Evolutionary conservation across 371 early-diverging fungal species (phyloP).

Genomic region (Enterospora canceri): DNA sequence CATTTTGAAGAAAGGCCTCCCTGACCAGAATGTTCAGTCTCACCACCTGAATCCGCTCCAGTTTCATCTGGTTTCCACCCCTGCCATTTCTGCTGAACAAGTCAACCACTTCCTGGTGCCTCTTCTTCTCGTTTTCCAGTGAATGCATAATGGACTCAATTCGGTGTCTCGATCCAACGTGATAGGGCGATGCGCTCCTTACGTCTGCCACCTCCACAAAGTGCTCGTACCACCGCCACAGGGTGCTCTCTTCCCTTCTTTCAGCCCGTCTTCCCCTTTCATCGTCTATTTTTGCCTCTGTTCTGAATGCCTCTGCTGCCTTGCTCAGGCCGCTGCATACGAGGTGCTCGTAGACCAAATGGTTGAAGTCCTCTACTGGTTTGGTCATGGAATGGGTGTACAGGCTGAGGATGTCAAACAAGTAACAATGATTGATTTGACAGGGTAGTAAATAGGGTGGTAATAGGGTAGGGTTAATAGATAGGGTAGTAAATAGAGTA

Average conservation of each 20-base stretch:
- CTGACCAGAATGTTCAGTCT: background rate
- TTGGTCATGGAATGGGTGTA: too few relatives aligned
- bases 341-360: constrained; percentile 53
- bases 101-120: background rate
- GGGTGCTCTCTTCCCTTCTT: constrained; percentile 21
- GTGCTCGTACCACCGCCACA: constrained; percentile 52
- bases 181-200: constrained; percentile 32
- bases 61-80: background rate
- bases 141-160: constrained; percentile 52
- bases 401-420: too few relatives aligned
- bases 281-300: constrained; percentile 44
- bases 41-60: background rate
- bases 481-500: too few relatives aligned
- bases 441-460: too few relatives aligned
- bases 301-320: constrained; percentile 46
- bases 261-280: constrained; percentile 3
- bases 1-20: too few relatives aligned
- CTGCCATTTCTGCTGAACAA: background rate
- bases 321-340: constrained; percentile 44
- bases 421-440: too few relatives aligned
- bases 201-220: constrained; percentile 54
- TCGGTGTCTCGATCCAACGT: constrained; percentile 17
- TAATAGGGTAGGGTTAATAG: too few relatives aligned
- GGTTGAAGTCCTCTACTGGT: constrained; percentile 28
- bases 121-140: constrained; percentile 50